phyloP scores from a whole-genome alignment of 139 green algal genomes.

The Coccomyxa sp. region DNA sequence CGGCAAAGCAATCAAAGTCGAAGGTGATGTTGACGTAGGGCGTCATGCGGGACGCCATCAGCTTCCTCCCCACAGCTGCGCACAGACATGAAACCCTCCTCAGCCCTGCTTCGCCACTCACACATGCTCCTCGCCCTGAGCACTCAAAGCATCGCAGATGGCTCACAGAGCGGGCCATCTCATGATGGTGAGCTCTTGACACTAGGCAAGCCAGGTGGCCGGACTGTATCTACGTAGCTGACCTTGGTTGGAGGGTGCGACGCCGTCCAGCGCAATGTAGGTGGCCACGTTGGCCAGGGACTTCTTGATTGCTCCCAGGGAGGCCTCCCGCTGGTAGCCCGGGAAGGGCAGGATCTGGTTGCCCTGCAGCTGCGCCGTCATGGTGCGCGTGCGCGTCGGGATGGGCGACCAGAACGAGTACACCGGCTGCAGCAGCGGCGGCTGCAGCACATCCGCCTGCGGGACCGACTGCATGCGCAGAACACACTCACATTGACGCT shows the following conservation, averaged over 20 bases:
- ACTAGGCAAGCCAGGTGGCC: too few relatives aligned
- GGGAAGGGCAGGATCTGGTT: slow-evolving; percentile 4
- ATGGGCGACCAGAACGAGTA: slow-evolving; percentile 31
- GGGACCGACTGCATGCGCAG: slow-evolving; percentile 33
- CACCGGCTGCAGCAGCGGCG: slow-evolving; percentile 36
- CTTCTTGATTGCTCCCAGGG: slow-evolving; percentile 16
- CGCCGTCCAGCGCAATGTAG: slow-evolving; percentile 9
- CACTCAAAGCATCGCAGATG: too few relatives aligned
- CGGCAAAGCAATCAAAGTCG: background rate
- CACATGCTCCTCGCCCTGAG: too few relatives aligned
- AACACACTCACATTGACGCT: too few relatives aligned
- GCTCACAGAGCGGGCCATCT: too few relatives aligned
- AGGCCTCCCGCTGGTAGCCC: slow-evolving; percentile 18
- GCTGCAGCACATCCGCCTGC: slow-evolving; percentile 33
- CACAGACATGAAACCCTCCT: background rate
- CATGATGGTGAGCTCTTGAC: too few relatives aligned
- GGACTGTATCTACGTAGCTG: too few relatives aligned
- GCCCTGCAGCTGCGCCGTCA: background rate
- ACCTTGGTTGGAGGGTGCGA: slow-evolving; percentile 3
- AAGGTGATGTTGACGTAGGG: background rate
- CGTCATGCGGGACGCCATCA: background rate
- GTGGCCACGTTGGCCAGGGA: slow-evolving; percentile 5
- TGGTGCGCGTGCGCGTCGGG: slow-evolving; percentile 32
- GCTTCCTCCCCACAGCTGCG: background rate
- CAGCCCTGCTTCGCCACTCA: too few relatives aligned